These are phyloP conservation scores for Yamadazyma atmosphaerica DNA, from an alignment of 1,139 yeast genomes.

Conservation along the genomic window DNA sequence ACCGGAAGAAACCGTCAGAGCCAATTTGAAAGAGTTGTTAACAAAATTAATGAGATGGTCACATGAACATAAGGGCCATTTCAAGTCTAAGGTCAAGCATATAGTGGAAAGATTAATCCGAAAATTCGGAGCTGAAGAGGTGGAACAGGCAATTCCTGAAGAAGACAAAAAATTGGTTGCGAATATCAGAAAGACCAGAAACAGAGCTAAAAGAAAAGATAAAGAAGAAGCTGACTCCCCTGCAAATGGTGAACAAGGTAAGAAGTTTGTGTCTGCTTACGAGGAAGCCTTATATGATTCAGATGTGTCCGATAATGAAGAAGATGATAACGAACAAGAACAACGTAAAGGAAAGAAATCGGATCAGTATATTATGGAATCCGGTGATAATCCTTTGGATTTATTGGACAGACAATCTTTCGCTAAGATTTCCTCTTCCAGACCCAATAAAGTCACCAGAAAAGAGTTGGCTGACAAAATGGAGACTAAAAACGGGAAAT, in stretches of 20 bases:
- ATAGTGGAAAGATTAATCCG: conserved; percentile 88
- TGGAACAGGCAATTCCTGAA: conserved; percentile 82
- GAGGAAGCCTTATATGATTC: conserved; percentile 76
- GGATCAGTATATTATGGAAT: conserved; percentile 70
- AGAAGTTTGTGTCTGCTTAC: conserved; percentile 74
- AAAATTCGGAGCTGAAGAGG: conserved; percentile 80
- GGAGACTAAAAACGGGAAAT: conserved; percentile 55
- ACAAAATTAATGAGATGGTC: conserved; percentile 86
- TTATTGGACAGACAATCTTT: conserved; percentile 81
- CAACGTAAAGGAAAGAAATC: conserved; percentile 22
- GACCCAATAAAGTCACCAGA: conserved; percentile 59
- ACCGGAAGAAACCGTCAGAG: conserved; percentile 75
- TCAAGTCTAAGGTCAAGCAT: conserved; percentile 89
- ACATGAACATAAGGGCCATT: conserved; percentile 93
- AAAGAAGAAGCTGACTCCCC: conserved; percentile 27
- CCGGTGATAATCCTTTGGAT: conserved; percentile 83
- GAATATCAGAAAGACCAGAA: conserved; percentile 83
- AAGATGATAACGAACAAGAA: conserved; percentile 30
- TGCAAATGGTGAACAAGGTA: conserved; percentile 24
- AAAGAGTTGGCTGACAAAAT: conserved; percentile 49
- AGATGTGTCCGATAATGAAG: conserved; percentile 52
- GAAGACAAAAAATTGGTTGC: conserved; percentile 79
- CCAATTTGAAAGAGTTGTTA: conserved; percentile 65
- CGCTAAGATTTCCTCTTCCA: conserved; percentile 84
- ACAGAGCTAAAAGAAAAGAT: conserved; percentile 77